phyloP scores from a whole-genome alignment of 257 asterid species.

The Solanum bulbocastanum region DNA sequence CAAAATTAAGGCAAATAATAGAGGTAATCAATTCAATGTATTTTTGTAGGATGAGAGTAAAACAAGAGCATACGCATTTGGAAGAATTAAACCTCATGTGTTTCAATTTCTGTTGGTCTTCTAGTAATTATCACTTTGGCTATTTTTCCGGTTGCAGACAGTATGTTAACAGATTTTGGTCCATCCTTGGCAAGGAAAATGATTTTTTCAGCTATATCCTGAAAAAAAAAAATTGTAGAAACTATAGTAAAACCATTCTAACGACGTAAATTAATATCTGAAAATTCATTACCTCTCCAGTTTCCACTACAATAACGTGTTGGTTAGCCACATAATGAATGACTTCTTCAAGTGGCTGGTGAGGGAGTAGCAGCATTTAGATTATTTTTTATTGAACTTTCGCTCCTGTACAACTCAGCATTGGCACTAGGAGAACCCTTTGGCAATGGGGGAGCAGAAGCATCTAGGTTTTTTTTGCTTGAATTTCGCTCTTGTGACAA shows the following conservation, averaged over 20 bases:
- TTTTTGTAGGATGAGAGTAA: not conserved
- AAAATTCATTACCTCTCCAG: not conserved
- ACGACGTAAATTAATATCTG: too few relatives aligned
- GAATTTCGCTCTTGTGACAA: too few relatives aligned
- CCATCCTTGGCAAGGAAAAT: not conserved
- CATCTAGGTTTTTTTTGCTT: constrained; percentile 32
- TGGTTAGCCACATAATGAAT: not conserved
- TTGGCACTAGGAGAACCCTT: too few relatives aligned
- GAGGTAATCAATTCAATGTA: not conserved
- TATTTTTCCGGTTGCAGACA: not conserved
- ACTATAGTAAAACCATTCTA: too few relatives aligned
- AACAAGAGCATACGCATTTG: too few relatives aligned
- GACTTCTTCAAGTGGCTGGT: not conserved
- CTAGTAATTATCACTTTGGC: too few relatives aligned
- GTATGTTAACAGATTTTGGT: not conserved
- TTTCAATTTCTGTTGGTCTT: not conserved
- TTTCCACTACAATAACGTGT: not conserved
- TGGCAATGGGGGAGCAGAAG: too few relatives aligned
- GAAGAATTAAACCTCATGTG: not conserved
- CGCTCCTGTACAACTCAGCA: too few relatives aligned
- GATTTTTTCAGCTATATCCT: not conserved
- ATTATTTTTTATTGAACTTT: too few relatives aligned
- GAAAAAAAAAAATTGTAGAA: not conserved
- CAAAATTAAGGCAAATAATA: constrained; percentile 2
- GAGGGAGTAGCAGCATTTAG: constrained; percentile 4